These are phyloP conservation scores for Saturnispora sanitii DNA, from an alignment of 805 yeast genomes.

Conservation along the genomic window DNA sequence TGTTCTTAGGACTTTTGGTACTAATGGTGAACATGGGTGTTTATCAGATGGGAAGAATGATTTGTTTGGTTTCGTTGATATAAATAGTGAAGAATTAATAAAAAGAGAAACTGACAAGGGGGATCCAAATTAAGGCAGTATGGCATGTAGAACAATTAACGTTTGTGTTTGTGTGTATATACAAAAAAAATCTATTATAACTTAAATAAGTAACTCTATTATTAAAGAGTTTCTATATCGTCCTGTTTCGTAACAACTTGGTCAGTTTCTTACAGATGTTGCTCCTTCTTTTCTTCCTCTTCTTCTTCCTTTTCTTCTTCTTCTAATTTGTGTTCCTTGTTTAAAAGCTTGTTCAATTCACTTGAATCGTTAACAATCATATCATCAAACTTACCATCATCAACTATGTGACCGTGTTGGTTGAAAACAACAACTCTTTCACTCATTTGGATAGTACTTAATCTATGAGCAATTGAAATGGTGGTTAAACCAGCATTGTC, in stretches of 20 bases:
- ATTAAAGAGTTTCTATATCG: too few species aligned
- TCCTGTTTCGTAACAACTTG: neutral
- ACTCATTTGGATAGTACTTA: constrained; percentile 78
- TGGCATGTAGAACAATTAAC: too few species aligned
- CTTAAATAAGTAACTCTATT: too few species aligned
- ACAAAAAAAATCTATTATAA: too few species aligned
- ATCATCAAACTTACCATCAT: constrained; percentile 50
- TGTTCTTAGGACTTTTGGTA: constrained; percentile 20
- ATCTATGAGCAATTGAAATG: constrained; percentile 84
- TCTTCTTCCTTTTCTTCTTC: constrained; percentile 10
- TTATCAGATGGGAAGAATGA: constrained; percentile 25
- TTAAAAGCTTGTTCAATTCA: constrained; percentile 35
- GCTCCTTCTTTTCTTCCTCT: neutral
- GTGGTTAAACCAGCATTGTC: constrained; percentile 54
- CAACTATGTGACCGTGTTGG: constrained; percentile 65
- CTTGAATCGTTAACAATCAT: constrained; percentile 38
- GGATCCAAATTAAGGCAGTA: constrained; percentile 17
- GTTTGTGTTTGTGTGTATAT: too few species aligned
- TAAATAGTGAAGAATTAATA: constrained; percentile 14
- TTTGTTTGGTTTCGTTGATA: constrained; percentile 15
- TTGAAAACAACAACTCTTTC: constrained; percentile 67
- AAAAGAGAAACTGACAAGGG: constrained; percentile 26
- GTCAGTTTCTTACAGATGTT: neutral
- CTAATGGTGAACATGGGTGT: constrained; percentile 21
- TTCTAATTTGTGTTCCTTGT: constrained; percentile 17